Percentiles rank a stretch among this genome's conserved stretches.
These are phyloP conservation scores for Boletellus sp. DNA, from an alignment of 768 basidiomycete genomes.

Conservation along the genomic window DNA sequence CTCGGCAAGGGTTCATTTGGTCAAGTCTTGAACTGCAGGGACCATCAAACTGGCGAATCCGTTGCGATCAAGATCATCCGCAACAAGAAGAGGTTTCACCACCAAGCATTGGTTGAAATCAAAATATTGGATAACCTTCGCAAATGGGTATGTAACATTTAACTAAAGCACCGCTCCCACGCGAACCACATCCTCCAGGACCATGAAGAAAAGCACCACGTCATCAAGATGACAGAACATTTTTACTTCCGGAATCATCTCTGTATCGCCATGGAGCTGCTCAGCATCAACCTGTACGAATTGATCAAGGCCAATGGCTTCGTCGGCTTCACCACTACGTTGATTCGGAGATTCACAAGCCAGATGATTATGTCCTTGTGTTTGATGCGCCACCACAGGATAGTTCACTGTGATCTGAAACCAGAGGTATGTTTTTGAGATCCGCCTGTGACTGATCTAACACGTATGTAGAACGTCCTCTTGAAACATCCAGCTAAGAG, in stretches of 20 bases:
- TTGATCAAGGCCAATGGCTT: conserved; percentile 99
- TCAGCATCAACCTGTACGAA: conserved; percentile 98
- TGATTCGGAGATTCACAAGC: conserved; percentile 93
- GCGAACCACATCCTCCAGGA: conserved; percentile 57
- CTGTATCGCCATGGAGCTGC: conserved; percentile 96
- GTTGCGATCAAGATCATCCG: conserved; percentile 99
- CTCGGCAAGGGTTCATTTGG: conserved; percentile 99
- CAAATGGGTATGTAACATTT: conserved; percentile 79
- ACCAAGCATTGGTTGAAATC: conserved; percentile 98
- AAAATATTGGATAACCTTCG: conserved; percentile 95
- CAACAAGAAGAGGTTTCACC: conserved; percentile 98
- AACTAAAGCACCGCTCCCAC: neutral
- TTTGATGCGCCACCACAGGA: conserved; percentile 93
- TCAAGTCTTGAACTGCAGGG: conserved; percentile 92
- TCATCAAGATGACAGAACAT: conserved; percentile 97
- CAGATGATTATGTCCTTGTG: conserved; percentile 93
- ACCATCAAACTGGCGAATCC: conserved; percentile 92
- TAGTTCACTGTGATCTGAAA: conserved; percentile 98
- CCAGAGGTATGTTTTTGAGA: conserved; percentile 69
- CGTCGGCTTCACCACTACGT: conserved; percentile 91
- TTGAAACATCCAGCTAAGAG: conserved; percentile 94
- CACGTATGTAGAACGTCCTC: conserved; percentile 72
- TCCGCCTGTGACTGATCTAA: neutral
- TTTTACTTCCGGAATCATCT: conserved; percentile 98
- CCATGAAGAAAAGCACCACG: conserved; percentile 92